Base-by-base conservation (phyloP, 2,329 filamentous ascomycete species). In the Aspergillus sp. region DNA sequence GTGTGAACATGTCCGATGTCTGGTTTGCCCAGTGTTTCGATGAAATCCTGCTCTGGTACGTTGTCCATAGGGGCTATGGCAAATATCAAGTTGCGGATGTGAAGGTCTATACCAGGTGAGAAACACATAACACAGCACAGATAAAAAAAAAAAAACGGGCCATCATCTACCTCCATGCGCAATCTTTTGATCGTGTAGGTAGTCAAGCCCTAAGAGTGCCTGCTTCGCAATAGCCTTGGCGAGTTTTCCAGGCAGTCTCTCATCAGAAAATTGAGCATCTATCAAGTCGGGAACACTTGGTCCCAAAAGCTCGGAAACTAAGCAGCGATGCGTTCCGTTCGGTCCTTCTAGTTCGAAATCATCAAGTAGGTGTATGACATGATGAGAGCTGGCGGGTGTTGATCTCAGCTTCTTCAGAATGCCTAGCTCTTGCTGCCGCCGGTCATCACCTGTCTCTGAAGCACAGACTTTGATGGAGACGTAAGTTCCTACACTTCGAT, bases 321-420 rank as follows among this genome's bases (percentile, higher is more conserved):
- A 59, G 57, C 76, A 79, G n/a, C 65, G 56, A 55, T 80, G 76
- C 2, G 30, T 63, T 10, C 76, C 75, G 60, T 79, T 79, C 6
- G 74, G 75, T 9, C 77, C 75, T 2, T 58, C 40, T 42, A 73
- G 46, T 7, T 69, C 35, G 35, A 79, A 78, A 16, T 63, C 20
- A 54, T 76, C 69, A 20, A 72, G 52, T 19, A 76, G 41, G 19
- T 54, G 62, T 36, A 74, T 66, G 10, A 75, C 35, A 62, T 76
- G 58, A 33, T 53, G 53, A 16, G 45, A 52, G 19, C 55, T 57
- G 20, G 57, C 38, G 13, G 60, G 38, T 41, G 30, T n/a, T 35
- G 58, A 58, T 45, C 49, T 16, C 17, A 62, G 13, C 24, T 50
- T 20, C 19, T 54, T 55, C 48, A 63, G 41, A 6, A 36, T 49